Evolutionary conservation across 2,329 filamentous ascomycete species (phyloP).

Genomic region (Penicillium verrucosum): DNA sequence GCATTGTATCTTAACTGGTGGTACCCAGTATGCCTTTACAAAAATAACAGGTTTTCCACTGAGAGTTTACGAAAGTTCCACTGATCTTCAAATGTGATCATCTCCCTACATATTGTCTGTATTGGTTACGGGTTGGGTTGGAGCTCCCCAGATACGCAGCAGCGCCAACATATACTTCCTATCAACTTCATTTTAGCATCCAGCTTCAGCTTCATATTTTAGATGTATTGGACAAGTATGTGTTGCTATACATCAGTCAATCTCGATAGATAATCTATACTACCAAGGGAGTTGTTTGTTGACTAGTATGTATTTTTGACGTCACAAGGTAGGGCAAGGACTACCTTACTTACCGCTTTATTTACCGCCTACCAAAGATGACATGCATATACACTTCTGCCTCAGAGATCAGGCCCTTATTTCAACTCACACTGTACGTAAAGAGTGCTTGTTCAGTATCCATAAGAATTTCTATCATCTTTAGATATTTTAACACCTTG

Average conservation of each 20-base stretch:
- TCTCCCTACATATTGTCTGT: background rate
- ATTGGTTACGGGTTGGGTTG: background rate
- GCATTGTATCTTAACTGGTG: slow-evolving; percentile 20
- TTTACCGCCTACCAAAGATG: background rate
- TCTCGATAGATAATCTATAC: background rate
- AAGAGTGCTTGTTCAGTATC: background rate
- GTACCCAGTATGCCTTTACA: slow-evolving; percentile 9
- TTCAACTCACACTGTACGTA: background rate
- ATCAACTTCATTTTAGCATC: background rate
- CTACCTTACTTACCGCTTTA: background rate
- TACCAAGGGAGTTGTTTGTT: background rate
- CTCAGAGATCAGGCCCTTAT: background rate
- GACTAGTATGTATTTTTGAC: slow-evolving; percentile 19
- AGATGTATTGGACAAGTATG: background rate
- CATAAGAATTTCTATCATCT: background rate
- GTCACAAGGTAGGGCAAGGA: slow-evolving; percentile 19
- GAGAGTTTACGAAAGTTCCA: background rate
- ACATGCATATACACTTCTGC: background rate
- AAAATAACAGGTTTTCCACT: background rate
- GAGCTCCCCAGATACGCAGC: background rate
- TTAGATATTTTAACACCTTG: fast-evolving
- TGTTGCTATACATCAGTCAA: background rate
- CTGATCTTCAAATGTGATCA: background rate
- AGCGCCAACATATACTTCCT: background rate
- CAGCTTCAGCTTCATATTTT: background rate